These are phyloP conservation scores for Hypoxylon sp. DNA, from an alignment of 2,329 filamentous ascomycete genomes.

Conservation along the genomic window DNA sequence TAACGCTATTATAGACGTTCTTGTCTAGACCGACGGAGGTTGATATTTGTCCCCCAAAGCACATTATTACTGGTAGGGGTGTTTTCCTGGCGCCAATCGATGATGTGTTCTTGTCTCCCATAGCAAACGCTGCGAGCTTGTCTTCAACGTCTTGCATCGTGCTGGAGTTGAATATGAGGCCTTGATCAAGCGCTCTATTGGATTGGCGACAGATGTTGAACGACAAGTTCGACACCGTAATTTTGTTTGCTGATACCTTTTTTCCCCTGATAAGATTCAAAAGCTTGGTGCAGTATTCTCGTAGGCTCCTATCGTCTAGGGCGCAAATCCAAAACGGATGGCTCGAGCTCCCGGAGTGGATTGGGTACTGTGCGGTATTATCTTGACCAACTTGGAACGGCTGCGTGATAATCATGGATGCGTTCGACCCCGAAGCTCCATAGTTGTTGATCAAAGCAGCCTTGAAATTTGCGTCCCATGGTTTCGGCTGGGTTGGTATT, in stretches of 20 bases:
- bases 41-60: constrained; percentile 47
- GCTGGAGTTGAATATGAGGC: constrained; percentile 1
- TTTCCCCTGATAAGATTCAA: constrained; percentile 19
- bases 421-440: constrained; percentile 48
- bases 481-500: constrained; percentile 21
- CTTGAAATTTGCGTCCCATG: constrained; percentile 34
- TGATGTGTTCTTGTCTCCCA: not conserved
- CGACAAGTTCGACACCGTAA: constrained; percentile 41
- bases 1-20: constrained; percentile 7
- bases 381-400: no score
- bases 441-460: constrained; percentile 45
- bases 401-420: constrained; percentile 40
- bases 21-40: constrained; percentile 43
- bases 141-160: constrained; percentile 1
- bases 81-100: constrained; percentile 25
- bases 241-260: constrained; percentile 1
- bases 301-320: constrained; percentile 29
- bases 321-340: constrained; percentile 15
- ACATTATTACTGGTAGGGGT: constrained; percentile 45
- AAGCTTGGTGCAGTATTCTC: constrained; percentile 21
- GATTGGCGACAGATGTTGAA: constrained; percentile 46
- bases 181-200: constrained; percentile 38
- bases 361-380: no score
- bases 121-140: constrained; percentile 2
- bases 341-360: constrained; percentile 10